These are phyloP conservation scores for Sugiyamaella americana DNA, from an alignment of 805 yeast genomes.

Conservation along the genomic window DNA sequence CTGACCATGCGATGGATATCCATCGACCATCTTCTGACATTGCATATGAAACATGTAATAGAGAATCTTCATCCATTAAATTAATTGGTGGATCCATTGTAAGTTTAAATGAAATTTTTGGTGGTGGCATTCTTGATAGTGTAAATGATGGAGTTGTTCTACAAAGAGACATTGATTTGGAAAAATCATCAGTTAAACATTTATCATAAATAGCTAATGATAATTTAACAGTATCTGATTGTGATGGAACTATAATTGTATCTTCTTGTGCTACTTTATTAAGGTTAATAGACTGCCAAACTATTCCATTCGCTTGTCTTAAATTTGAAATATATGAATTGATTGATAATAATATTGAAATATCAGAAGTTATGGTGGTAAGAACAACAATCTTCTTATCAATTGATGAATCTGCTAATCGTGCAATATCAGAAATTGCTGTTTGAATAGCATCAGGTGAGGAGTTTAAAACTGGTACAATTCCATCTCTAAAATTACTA, in stretches of 20 bases:
- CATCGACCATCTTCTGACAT: slow-evolving; percentile 75
- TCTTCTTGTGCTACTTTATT: slow-evolving; percentile 22
- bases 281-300: slow-evolving; percentile 17
- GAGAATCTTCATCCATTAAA: slow-evolving; percentile 60
- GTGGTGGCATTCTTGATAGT: slow-evolving; percentile 32
- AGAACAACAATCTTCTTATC: slow-evolving; percentile 6
- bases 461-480: slow-evolving; percentile 6
- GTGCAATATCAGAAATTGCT: not conserved
- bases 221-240: slow-evolving; percentile 23
- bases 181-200: slow-evolving; percentile 10
- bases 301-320: slow-evolving; percentile 1
- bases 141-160: slow-evolving; percentile 28
- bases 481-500: slow-evolving; percentile 14
- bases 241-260: slow-evolving; percentile 26
- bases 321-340: slow-evolving; percentile 20
- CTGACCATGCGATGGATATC: slow-evolving; percentile 86
- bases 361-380: slow-evolving; percentile 1
- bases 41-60: slow-evolving; percentile 80
- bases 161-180: slow-evolving; percentile 1
- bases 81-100: slow-evolving; percentile 24
- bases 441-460: not conserved
- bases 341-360: slow-evolving; percentile 3
- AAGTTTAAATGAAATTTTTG: slow-evolving; percentile 26
- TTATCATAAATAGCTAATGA: slow-evolving; percentile 31
- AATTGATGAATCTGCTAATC: not conserved